These are phyloP conservation scores for Lichenothelia convexa DNA, from an alignment of 495 filamentous ascomycete species.

Conservation along the genomic window DNA sequence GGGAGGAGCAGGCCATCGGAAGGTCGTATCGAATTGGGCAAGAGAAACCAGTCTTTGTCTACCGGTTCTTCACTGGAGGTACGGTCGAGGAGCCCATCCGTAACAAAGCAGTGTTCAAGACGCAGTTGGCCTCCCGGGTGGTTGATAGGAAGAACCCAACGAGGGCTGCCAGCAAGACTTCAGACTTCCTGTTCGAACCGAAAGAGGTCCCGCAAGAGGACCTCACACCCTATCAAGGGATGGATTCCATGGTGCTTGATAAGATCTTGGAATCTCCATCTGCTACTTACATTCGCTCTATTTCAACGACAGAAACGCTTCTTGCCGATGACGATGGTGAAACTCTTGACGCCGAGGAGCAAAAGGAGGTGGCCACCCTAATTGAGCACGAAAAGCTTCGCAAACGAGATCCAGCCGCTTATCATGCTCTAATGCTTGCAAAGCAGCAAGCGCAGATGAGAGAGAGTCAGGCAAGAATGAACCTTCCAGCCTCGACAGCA, in stretches of 20 bases:
- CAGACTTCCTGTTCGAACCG: constrained; percentile 40
- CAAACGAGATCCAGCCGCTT: constrained; percentile 27
- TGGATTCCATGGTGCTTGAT: constrained; percentile 54
- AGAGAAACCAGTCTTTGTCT: constrained; percentile 65
- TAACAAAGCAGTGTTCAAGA: constrained; percentile 62
- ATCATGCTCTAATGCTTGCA: too few relatives aligned
- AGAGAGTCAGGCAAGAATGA: constrained; percentile 9
- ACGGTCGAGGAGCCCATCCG: constrained; percentile 60
- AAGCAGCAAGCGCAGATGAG: constrained; percentile 15
- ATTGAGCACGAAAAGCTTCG: constrained; percentile 27
- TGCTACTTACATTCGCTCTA: constrained; percentile 27
- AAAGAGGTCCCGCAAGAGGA: constrained; percentile 32
- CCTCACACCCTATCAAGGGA: constrained; percentile 33
- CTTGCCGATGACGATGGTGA: constrained; percentile 33
- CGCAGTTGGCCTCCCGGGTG: constrained; percentile 55
- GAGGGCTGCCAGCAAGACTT: constrained; percentile 29
- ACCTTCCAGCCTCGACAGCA: too few relatives aligned
- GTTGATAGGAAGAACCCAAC: constrained; percentile 66
- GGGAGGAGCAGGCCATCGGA: constrained; percentile 79
- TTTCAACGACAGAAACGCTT: constrained; percentile 40
- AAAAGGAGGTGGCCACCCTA: constrained; percentile 26
- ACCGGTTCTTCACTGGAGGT: constrained; percentile 62
- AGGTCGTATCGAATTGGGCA: constrained; percentile 80
- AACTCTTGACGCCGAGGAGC: constrained; percentile 36
- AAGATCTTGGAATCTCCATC: constrained; percentile 29